Evolutionary conservation across 306 rosid species (phyloP), one percentile per base, ranked within the genome.

Genomic region (Acacia melanoxylon): DNA sequence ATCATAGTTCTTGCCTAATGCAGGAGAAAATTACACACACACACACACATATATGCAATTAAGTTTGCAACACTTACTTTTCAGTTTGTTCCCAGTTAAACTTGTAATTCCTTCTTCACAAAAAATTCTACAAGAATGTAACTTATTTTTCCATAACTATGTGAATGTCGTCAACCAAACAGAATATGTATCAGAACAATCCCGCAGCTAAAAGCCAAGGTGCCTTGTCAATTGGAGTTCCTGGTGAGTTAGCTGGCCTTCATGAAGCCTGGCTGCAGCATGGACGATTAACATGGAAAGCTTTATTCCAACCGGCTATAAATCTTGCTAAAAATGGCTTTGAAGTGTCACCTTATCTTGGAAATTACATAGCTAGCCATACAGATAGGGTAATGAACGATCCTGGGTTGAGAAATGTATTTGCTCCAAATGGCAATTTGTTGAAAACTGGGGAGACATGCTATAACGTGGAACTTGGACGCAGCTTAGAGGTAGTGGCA

Each of bases 191-290:
- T 82, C 85, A 89, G 25, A 77, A 78, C 80, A 85, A 91, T 83
- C 83, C 91, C 15, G 7, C 63, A 24, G 89, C 86, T 83, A 92
- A 92, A 88, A 8, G 0, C 16, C 12, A 11, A 10, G 99, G 98
- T 73, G 89, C 94, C 59, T 80, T 93, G 79, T 82, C 99, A 40
- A 83, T 87, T 84, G 99, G 94, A 80, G 91, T 95, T 82, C 99
- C 99, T 51, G 97, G 98, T 66, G 98, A 92, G 83, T 84, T 93
- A 84, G 98, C 98, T 48, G 99, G 99, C 35, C 93, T 95, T 61
- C 89, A 93, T 78, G 90, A 89, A 85, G 98, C 95, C 24, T 95
- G 99, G 99, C 82, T 84, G 79, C 85, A 82, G 82, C 68, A 95
- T 67, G 98, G 99, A 66, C 91, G 96, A 69, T 74, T 95, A 74